These are phyloP conservation scores for Athelia sp. DNA, from an alignment of 1,284 basidiomycete genomes.

Conservation along the genomic window DNA sequence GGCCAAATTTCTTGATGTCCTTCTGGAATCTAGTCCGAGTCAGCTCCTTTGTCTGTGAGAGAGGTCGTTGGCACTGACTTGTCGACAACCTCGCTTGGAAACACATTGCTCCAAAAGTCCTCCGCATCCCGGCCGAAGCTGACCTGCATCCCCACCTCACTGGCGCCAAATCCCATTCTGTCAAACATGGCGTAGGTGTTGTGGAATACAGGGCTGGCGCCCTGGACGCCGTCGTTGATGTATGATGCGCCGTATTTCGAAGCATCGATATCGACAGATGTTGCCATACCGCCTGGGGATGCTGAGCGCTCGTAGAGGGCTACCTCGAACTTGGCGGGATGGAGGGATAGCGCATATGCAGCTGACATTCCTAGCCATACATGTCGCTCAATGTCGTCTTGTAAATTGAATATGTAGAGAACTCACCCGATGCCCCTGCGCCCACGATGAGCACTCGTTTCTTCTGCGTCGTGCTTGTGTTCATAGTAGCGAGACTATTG, in stretches of 20 bases:
- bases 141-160: slow-evolving; percentile 57
- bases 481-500: no score
- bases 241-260: slow-evolving; percentile 44
- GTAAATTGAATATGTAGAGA: no score
- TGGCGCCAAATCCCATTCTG: slow-evolving; percentile 45
- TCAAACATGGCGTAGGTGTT: slow-evolving; percentile 57
- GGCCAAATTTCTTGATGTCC: slow-evolving; percentile 58
- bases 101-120: slow-evolving; percentile 65
- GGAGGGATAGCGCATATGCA: slow-evolving; percentile 47
- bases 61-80: slow-evolving; percentile 23
- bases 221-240: slow-evolving; percentile 57
- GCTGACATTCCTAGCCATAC: no score
- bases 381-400: no score
- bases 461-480: no score
- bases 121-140: slow-evolving; percentile 56
- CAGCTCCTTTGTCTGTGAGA: neutral
- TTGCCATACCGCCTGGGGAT: slow-evolving; percentile 57
- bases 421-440: no score
- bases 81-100: slow-evolving; percentile 49
- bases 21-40: slow-evolving; percentile 24
- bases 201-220: slow-evolving; percentile 53
- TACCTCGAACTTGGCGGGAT: slow-evolving; percentile 52
- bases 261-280: slow-evolving; percentile 47
- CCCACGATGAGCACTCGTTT: no score
- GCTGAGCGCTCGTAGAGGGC: slow-evolving; percentile 49